A percentile compares a stretch with the other conserved stretches of the same genome.
phyloP scores from a whole-genome alignment of 2,329 filamentous ascomycete genomes.

The Plenodomus tracheiphilus region DNA sequence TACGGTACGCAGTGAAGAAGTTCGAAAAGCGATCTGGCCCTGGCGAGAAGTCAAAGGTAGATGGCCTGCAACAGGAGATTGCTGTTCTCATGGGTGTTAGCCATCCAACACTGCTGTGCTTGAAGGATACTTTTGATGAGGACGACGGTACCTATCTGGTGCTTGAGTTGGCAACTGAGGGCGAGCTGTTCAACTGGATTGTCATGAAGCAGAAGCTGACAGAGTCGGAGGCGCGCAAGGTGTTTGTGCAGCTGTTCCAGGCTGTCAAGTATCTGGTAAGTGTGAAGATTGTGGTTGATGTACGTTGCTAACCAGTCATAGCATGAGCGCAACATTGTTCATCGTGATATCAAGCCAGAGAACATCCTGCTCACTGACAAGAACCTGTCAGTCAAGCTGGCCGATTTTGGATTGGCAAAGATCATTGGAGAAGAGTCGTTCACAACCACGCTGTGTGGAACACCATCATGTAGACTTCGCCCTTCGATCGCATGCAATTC shows the following conservation, averaged over 20 bases:
- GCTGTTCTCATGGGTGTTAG: conserved; percentile 96
- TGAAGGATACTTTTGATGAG: conserved; percentile 96
- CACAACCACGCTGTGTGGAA: conserved; percentile 91
- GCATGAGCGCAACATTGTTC: conserved; percentile 97
- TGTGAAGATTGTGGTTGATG: conserved; percentile 3
- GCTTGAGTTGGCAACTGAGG: conserved; percentile 85
- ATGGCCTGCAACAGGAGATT: conserved; percentile 92
- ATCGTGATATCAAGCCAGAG: conserved; percentile 96
- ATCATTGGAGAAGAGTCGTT: conserved; percentile 99
- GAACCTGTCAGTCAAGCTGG: conserved; percentile 83
- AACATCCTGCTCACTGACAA: conserved; percentile 91
- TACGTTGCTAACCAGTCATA: conserved; percentile 48
- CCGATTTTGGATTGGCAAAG: conserved; percentile 95
- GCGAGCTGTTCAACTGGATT: conserved; percentile 95
- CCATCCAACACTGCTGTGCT: conserved; percentile 87
- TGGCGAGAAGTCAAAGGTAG: conserved; percentile 80
- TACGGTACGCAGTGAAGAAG: conserved; percentile 88
- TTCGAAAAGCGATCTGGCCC: conserved; percentile 85
- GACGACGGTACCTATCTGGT: conserved; percentile 87
- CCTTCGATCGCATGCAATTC: neutral
- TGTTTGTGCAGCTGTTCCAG: conserved; percentile 90
- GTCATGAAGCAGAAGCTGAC: conserved; percentile 86
- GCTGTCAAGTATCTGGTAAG: conserved; percentile 92
- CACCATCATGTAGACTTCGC: conserved; percentile 71
- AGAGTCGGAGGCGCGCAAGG: conserved; percentile 79